Percentiles rank a stretch among this genome's conserved stretches.
phyloP scores from a whole-genome alignment of 148 eudicot species.

The Amaranthus cruentus region DNA sequence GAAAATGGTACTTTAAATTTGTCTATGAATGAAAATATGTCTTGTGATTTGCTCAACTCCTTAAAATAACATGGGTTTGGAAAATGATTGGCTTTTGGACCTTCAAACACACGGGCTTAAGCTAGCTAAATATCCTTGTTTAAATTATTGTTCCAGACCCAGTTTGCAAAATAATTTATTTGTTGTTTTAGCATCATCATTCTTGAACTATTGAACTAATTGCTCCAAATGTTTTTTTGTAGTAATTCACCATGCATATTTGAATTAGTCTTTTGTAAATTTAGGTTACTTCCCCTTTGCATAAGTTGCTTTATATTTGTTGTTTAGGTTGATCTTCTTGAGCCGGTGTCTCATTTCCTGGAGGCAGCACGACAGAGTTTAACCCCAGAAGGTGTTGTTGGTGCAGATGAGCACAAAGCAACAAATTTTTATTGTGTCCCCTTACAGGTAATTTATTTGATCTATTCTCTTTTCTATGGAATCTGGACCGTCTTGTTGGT shows the following conservation, averaged over 20 bases:
- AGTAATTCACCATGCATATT: background rate
- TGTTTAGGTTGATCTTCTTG: constrained; percentile 88
- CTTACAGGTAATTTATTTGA: constrained; percentile 56
- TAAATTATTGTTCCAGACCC: no score
- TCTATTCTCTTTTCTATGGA: background rate
- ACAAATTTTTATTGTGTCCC: constrained; percentile 79
- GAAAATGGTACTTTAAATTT: no score
- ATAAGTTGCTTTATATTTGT: constrained; percentile 1
- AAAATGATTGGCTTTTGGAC: no score
- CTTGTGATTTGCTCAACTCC: no score
- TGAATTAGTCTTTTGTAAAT: background rate
- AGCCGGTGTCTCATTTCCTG: constrained; percentile 92
- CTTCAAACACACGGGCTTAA: no score
- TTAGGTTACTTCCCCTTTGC: background rate
- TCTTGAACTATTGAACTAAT: no score
- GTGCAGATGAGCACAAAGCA: constrained; percentile 55
- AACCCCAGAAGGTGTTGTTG: constrained; percentile 49
- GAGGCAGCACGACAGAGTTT: constrained; percentile 77
- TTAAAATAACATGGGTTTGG: no score
- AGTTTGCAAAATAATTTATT: no score
- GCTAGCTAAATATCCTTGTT: no score
- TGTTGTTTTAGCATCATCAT: no score
- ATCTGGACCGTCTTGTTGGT: background rate
- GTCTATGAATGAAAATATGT: no score
- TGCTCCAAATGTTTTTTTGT: no score